Evolutionary conservation across 2,329 filamentous ascomycete species (phyloP), one percentile per base, ranked within the genome.

Genomic region (Phyllosticta citrichinensis): DNA sequence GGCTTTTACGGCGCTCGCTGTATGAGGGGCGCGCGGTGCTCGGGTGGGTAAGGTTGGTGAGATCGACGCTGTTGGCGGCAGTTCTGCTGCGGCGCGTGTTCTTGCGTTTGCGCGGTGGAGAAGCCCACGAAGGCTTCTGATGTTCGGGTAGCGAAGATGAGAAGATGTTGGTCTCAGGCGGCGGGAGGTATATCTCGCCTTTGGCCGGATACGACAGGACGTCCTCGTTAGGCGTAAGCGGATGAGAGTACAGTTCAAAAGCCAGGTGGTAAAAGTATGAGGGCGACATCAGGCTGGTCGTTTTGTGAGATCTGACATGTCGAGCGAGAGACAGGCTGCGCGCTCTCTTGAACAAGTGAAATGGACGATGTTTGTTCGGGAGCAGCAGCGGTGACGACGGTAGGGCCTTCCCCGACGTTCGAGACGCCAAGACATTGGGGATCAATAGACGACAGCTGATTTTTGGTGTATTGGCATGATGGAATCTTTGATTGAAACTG

Each of bases 201-300:
- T 27, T 54, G 24, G 58, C 25, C 55, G 60, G 54, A 57, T 63
- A 53, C 6, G 47, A 27, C 27, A 27, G 11, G 30, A 20, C 22
- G n/a, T 33, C 25, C 35, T 25, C 40, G 40, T 35, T 19, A 30
- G 19, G 53, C n/a, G 61, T 63, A 30, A 65, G 64, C 27, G 69
- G 68, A 17, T 70, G 74, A 64, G 77, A 70, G 66, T 83, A 79
- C 19, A 87, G 73, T 78, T 87, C 83, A 66, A 87, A 77, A 65
- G 77, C 77, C 62, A 87, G 70, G 67, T 87, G 83, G 68, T 84
- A 87, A 71, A 85, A 86, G 71, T 84, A 86, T 57, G 81, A 79
- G 70, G 80, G 81, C 82, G 57, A 52, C 57, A 60, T 60, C 33
- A 60, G 57, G 52, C 57, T 53, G 24, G 52, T 20, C n/a, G 12